Base-by-base conservation (phyloP, 148 eudicot genomes). In the Arbutus unedo region DNA sequence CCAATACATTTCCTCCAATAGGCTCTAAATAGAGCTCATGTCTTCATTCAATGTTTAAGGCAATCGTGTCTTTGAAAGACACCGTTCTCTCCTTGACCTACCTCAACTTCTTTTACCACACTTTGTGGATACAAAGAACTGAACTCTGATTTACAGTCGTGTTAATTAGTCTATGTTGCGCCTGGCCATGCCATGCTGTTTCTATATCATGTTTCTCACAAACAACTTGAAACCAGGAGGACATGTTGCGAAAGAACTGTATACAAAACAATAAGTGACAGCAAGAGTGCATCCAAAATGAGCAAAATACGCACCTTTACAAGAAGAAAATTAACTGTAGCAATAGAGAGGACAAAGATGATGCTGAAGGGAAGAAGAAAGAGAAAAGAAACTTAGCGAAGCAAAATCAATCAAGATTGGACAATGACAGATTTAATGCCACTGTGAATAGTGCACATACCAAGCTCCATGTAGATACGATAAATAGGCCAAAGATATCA, bases 381-480 rank as follows among this genome's bases (percentile, higher is more conserved):
- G 13, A 74, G 1, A 54, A 57, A 8, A 75, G 19, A 68, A 67
- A 81, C 41, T 55, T 25, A 81, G 76, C 18, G 74, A 77, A 60
- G 10, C 78, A 82, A 72, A 19, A 23, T 80, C 45, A 85, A 80
- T 72, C 66, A 77, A 81, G 75, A 68, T n/a, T 79, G 4, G 59
- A 76, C n/a, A 23, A 62, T n/a, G 6, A 51, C 2, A 50, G 38
- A 77, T 62, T 64, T 4, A 76, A 15, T 55, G 21, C 73, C 18
- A 77, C 41, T 38, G 53, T 25, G 47, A 18, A 73, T 31, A 77
- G 49, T 79, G 77, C 47, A 83, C 87, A 54, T 90, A 96, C 99
- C 98, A 96, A 77, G 94, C 95, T 85, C 95, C 99, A 79, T 96
- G 99, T 64, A 96, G 91, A 85, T 94, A 93, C 41, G 89, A 82